phyloP scores from a whole-genome alignment of 1,284 basidiomycete genomes.

The Papiliotrema fonsecae region DNA sequence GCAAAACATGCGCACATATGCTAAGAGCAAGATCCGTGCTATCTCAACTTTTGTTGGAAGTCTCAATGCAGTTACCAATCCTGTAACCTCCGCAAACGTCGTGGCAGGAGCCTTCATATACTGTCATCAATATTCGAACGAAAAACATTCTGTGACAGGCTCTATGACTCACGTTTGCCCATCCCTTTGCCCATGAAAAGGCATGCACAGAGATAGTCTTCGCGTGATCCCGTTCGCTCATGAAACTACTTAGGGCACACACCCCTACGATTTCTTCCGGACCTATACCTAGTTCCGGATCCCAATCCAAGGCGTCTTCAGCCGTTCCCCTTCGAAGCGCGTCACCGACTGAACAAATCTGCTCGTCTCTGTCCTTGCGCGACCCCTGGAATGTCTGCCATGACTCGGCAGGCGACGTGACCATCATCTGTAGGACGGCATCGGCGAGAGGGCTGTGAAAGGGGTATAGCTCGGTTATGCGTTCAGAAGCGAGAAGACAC shows the following conservation, averaged over 20 bases:
- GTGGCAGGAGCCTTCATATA: background rate
- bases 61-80: slow-evolving; percentile 32
- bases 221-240: slow-evolving; percentile 27
- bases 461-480: slow-evolving; percentile 21
- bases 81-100: slow-evolving; percentile 29
- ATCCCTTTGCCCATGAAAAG: slow-evolving; percentile 43
- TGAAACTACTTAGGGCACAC: slow-evolving; percentile 35
- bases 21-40: slow-evolving; percentile 40
- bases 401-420: slow-evolving; percentile 33
- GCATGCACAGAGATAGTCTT: slow-evolving; percentile 31
- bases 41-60: slow-evolving; percentile 28
- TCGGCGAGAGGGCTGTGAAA: slow-evolving; percentile 21
- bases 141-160: background rate
- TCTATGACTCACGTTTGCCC: slow-evolving; percentile 32
- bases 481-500: slow-evolving; percentile 37
- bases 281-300: slow-evolving; percentile 44
- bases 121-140: slow-evolving; percentile 2
- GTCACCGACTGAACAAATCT: background rate
- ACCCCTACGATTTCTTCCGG: slow-evolving; percentile 45
- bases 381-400: slow-evolving; percentile 16
- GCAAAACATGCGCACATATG: slow-evolving; percentile 30
- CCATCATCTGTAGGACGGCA: slow-evolving; percentile 26
- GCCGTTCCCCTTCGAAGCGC: background rate
- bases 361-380: background rate
- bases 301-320: slow-evolving; percentile 9